These are phyloP conservation scores for Nicotiana paniculata DNA, from an alignment of 257 asterid species.

Conservation along the genomic window DNA sequence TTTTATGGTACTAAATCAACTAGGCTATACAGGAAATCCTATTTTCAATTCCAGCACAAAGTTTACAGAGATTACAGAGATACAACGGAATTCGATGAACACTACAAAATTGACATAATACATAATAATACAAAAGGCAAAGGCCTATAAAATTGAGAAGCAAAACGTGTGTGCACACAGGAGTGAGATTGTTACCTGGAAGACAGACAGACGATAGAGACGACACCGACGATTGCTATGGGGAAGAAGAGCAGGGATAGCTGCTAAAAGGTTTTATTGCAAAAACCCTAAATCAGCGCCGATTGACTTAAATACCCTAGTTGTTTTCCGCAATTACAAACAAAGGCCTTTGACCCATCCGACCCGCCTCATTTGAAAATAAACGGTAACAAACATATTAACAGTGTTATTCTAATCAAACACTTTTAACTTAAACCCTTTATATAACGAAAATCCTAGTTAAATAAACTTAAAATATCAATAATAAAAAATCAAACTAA, in stretches of 20 bases:
- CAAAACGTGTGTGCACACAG: too few species aligned
- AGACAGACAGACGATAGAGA: not conserved
- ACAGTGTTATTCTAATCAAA: too few species aligned
- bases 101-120: not conserved
- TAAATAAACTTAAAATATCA: too few species aligned
- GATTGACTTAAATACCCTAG: conserved; percentile 2
- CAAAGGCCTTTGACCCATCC: not conserved
- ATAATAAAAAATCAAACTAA: too few species aligned
- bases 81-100: not conserved
- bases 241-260: not conserved
- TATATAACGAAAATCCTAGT: too few species aligned
- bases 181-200: not conserved
- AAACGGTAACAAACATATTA: too few species aligned
- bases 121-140: not conserved
- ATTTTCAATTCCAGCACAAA: not conserved
- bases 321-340: not conserved
- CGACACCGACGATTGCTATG: not conserved
- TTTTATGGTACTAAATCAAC: not conserved
- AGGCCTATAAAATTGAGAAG: not conserved
- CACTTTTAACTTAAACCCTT: too few species aligned
- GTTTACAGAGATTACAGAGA: not conserved
- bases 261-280: not conserved
- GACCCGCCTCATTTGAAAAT: not conserved
- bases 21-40: not conserved
- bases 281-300: not conserved